Base-by-base conservation (phyloP, 2,329 filamentous ascomycete species). In the Dactylonectria macrodidyma region DNA sequence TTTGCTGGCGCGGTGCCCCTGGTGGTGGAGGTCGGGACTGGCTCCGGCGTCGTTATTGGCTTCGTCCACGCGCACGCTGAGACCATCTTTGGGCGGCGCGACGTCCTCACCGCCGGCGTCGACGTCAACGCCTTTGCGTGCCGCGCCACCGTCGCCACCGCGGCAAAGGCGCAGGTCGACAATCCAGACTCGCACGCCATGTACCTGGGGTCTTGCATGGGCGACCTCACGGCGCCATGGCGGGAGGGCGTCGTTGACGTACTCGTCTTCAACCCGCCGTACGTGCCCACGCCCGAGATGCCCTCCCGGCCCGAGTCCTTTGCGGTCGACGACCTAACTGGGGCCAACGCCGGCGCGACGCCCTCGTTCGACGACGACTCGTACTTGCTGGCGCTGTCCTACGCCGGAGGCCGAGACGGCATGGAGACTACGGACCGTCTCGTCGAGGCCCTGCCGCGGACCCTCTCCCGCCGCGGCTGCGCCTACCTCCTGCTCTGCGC, bases 231-330 rank as follows among this genome's bases (percentile, higher is more conserved):
- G 5, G 81, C 87, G 2, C 84, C 91, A 1, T 82, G 97, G 47
- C 86, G 87, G 8, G 77, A 83, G 0, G 84, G 86, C 2, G 65
- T 57, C 12, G 87, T 97, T 5, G 96, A 99, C 78, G 87, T 99
- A 11, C 86, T 99, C 69, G 88, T 99, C 33, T 99, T 98, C 86
- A 99, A 99, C 78, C 96, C 96, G 60, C 96, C 96, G 0, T 99
- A 99, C 79, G 96, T 99, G 14, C 96, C 96, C 2, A 97, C 95
- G 2, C 87, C 91, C 30, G 88, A 90, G 47, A 82, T 97, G 66
- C 95, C 95, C 1, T 79, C 81, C 26, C 81, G 88, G 41, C 86
- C 77, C 22, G 76, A 70, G 62, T 73, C 66, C 58, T 79, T 77
- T 47, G 44, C 59, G 2, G 75, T 72, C 2, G 75, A 75, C 2